phyloP scores from a whole-genome alignment of 371 early-diverging fungal genomes.

The Parasitella parasitica region DNA sequence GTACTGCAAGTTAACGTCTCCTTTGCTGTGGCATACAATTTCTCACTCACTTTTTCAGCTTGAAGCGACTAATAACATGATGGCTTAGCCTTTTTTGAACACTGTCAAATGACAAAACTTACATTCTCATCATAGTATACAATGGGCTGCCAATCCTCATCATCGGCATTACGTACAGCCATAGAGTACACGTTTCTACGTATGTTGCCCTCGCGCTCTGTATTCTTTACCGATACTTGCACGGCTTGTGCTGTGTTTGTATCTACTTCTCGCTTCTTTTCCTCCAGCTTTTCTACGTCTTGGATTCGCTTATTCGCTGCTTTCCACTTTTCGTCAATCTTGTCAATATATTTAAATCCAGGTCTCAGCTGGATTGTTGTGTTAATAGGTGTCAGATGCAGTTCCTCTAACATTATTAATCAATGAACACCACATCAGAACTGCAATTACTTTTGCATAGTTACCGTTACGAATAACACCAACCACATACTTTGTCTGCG shows the following conservation, averaged over 20 bases:
- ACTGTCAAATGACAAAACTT: constrained; percentile 22
- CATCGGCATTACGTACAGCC: constrained; percentile 64
- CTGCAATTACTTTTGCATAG: neutral
- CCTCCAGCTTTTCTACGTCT: constrained; percentile 67
- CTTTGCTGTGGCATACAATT: constrained; percentile 43
- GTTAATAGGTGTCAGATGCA: constrained; percentile 80
- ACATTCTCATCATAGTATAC: constrained; percentile 66
- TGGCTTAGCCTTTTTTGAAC: neutral
- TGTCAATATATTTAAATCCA: constrained; percentile 84
- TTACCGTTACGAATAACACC: constrained; percentile 75
- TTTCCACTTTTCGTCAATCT: constrained; percentile 81
- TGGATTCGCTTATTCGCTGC: constrained; percentile 67
- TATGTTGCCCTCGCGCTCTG: constrained; percentile 52
- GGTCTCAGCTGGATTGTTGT: constrained; percentile 82
- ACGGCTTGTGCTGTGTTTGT: constrained; percentile 60
- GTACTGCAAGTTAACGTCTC: constrained; percentile 42
- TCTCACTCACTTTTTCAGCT: constrained; percentile 46
- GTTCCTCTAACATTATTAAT: constrained; percentile 50
- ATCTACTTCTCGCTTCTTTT: constrained; percentile 44
- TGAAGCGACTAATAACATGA: constrained; percentile 29
- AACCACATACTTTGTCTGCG: constrained; percentile 76
- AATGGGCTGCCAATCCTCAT: constrained; percentile 78
- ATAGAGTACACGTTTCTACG: constrained; percentile 60
- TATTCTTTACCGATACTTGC: constrained; percentile 59
- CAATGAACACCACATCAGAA: too few relatives aligned